Base-by-base conservation (phyloP, 805 yeast genomes). In the Cyberlindnera maritima region DNA sequence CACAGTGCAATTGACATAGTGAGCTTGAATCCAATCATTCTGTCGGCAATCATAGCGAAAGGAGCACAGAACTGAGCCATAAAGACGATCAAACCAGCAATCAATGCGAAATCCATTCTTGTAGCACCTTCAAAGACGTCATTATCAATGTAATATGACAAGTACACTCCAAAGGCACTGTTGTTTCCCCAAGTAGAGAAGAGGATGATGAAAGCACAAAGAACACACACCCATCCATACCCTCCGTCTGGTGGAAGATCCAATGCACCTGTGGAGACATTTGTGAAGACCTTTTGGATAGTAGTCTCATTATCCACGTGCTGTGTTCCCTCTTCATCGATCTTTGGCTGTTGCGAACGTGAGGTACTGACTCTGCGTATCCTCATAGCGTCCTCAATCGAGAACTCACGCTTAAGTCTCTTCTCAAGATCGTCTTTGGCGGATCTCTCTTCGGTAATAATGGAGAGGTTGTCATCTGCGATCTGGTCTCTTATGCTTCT, bases 131-230 rank as follows among this genome's bases (percentile, higher is more conserved):
- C 65, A 52, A 80, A 83, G 0, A 72, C 65, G 38, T 75, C 63
- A 43, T 74, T 59, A 36, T 75, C 72, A 20, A 84, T 52, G 57
- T 82, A 85, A 52, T 71, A 73, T 1, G 85, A 72, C 21, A 85
- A 66, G 53, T 80, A 83, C 5, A 85, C 74, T 25, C 88, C 84
- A 3, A 83, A 85, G 4, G 55, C 53, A 51, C 57, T 48, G 7
- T 84, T 84, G 53, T 85, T 76, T 14, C 94, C 94, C 91, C 92
- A 85, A 0, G 88, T 77, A 33, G 76, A 70, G 52, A 80, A 75
- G 61, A 80, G 79, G 35, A 80, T 65, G 4, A 79, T 43, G 25
- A 72, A 66, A 3, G 77, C 73, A 13, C 81, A 78, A 14, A 76
- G 26, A 49, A 13, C 77, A 75, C 82, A 70, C 0, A 83, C 79